phyloP scores from a whole-genome alignment of 139 green algal species.

The Volvox reticuliferus region DNA sequence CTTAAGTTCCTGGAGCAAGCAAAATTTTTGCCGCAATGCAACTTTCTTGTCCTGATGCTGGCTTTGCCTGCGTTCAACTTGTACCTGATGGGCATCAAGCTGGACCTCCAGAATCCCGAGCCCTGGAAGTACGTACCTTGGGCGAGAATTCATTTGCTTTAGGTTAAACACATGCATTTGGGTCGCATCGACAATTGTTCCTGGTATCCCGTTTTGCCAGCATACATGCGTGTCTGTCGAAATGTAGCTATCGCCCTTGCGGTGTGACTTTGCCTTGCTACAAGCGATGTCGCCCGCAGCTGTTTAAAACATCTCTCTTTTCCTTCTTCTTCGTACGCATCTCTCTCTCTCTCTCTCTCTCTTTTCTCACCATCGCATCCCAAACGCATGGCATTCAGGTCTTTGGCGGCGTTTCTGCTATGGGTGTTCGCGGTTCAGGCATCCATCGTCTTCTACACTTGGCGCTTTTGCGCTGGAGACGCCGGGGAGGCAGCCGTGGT shows the following conservation, averaged over 20 bases:
- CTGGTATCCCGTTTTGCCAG: neutral
- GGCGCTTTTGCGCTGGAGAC: constrained; percentile 14
- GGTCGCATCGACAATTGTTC: neutral
- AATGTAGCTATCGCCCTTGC: neutral
- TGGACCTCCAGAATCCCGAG: constrained; percentile 46
- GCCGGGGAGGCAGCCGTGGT: constrained; percentile 45
- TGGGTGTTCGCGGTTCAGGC: constrained; percentile 23
- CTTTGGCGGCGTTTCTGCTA: constrained; percentile 45
- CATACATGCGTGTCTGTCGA: neutral
- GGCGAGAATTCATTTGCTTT: neutral
- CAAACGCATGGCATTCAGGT: constrained; percentile 23
- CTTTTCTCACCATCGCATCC: too few species aligned
- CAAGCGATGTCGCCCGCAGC: neutral
- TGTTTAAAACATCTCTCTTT: neutral
- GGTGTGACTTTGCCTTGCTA: neutral
- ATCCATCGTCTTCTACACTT: constrained; percentile 31
- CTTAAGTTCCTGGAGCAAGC: constrained; percentile 44
- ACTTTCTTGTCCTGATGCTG: constrained; percentile 29
- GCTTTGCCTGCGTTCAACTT: constrained; percentile 56
- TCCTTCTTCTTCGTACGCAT: neutral
- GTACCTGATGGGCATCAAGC: constrained; percentile 60
- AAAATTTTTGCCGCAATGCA: constrained; percentile 24
- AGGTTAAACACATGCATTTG: too few species aligned
- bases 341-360: too few species aligned
- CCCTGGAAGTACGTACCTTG: constrained; percentile 45